A percentile compares a stretch with the other conserved stretches of the same genome.
These are phyloP conservation scores for Puccinia horiana DNA, from an alignment of 1,284 basidiomycete species.

Conservation along the genomic window DNA sequence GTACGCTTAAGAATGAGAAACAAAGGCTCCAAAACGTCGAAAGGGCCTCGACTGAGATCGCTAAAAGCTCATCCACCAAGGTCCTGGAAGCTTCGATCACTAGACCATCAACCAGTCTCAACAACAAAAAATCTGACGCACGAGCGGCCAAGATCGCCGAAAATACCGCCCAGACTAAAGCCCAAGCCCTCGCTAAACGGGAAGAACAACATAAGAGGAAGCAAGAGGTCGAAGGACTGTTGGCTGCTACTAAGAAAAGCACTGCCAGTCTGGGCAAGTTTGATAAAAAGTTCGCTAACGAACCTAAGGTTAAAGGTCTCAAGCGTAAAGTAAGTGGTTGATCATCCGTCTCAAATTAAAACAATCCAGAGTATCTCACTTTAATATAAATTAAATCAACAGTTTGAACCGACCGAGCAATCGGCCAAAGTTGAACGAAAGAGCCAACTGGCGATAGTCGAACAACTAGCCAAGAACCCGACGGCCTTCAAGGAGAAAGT, in stretches of 20 bases:
- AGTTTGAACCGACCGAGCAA: conserved; percentile 80
- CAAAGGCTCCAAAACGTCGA: conserved; percentile 79
- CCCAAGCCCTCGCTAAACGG: conserved; percentile 50
- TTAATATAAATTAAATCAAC: too few species aligned
- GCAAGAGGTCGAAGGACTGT: conserved; percentile 72
- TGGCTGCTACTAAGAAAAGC: conserved; percentile 76
- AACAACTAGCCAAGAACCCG: conserved; percentile 69
- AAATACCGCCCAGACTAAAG: conserved; percentile 48
- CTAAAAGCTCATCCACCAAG: conserved; percentile 47
- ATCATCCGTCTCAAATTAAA: conserved; percentile 36
- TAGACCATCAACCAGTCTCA: conserved; percentile 50
- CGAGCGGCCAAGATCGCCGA: conserved; percentile 52
- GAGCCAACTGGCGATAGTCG: conserved; percentile 72
- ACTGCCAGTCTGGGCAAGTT: conserved; percentile 88
- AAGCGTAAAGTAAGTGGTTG: conserved; percentile 78
- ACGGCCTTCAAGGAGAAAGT: conserved; percentile 66
- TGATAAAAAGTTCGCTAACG: conserved; percentile 83
- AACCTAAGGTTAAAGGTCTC: conserved; percentile 80
- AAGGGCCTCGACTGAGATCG: conserved; percentile 61
- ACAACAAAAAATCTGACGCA: conserved; percentile 51
- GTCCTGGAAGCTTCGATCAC: conserved; percentile 53
- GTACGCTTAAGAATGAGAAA: conserved; percentile 79
- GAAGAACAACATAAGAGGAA: conserved; percentile 66
- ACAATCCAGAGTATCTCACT: not conserved
- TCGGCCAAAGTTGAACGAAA: conserved; percentile 71